These are phyloP conservation scores for Ophiocordyceps sinensis DNA, from an alignment of 2,329 filamentous ascomycete genomes.

Conservation along the genomic window DNA sequence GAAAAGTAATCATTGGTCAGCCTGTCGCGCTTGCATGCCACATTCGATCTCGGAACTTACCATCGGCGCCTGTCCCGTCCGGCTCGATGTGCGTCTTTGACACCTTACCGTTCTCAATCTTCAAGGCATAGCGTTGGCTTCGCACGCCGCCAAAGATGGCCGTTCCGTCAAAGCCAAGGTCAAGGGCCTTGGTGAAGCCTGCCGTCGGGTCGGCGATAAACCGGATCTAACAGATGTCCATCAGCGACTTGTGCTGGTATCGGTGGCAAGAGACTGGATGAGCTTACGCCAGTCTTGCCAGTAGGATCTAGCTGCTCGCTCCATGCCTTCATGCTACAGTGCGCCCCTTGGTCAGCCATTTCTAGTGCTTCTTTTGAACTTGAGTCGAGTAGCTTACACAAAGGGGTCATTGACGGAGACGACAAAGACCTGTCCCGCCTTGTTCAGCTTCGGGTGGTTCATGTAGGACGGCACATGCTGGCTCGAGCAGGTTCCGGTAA, in stretches of 20 bases:
- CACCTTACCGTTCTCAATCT: constrained; percentile 75
- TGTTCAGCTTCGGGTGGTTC: constrained; percentile 60
- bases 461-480: constrained; percentile 78
- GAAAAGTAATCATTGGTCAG: not conserved
- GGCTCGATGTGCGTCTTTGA: constrained; percentile 71
- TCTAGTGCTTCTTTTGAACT: not conserved
- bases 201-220: constrained; percentile 75
- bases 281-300: constrained; percentile 57
- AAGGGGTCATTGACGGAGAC: constrained; percentile 91
- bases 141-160: constrained; percentile 70
- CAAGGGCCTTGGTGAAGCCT: constrained; percentile 69
- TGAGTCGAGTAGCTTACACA: constrained; percentile 49
- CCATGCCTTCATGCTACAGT: constrained; percentile 76
- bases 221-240: constrained; percentile 47
- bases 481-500: constrained; percentile 43
- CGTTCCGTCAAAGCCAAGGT: constrained; percentile 66
- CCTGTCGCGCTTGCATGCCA: not conserved
- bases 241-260: not conserved
- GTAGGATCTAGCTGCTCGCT: constrained; percentile 60
- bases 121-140: constrained; percentile 77
- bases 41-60: constrained; percentile 25
- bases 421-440: constrained; percentile 75
- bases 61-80: constrained; percentile 70
- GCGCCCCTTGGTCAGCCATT: not conserved
- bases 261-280: not conserved